Conservation (phyloP, 176 grass and related monocot species). For the Oryza longistaminata region DNA sequence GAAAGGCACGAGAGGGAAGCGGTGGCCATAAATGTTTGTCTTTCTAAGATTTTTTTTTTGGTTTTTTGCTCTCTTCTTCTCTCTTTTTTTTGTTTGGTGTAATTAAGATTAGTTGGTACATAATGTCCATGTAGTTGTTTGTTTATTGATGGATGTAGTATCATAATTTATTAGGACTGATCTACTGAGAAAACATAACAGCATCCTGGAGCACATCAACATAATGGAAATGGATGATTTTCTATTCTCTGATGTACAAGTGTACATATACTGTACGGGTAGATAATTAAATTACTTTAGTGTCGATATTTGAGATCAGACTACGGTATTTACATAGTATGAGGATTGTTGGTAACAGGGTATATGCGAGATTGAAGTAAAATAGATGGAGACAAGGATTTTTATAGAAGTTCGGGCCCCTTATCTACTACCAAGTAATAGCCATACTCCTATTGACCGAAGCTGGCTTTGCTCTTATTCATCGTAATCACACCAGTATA, state of each 20-base stretch:
- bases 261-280: no score
- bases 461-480: no score
- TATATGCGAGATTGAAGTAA: no score
- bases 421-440: no score
- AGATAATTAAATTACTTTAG: neutral
- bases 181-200: neutral
- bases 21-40: constrained; percentile 21
- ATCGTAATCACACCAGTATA: no score
- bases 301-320: no score
- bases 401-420: no score
- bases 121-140: neutral
- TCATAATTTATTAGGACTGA: neutral
- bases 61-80: neutral
- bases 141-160: neutral
- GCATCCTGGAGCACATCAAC: no score
- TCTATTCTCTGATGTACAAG: neutral
- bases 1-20: constrained; percentile 23
- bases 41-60: neutral
- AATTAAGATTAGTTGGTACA: neutral
- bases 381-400: no score
- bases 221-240: neutral
- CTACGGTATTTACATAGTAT: no score
- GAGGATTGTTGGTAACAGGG: no score
- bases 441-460: no score
- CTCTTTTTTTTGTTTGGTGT: neutral